phyloP scores from a whole-genome alignment of 2,329 filamentous ascomycete genomes.

The Ophiostoma novo-ulmi region DNA sequence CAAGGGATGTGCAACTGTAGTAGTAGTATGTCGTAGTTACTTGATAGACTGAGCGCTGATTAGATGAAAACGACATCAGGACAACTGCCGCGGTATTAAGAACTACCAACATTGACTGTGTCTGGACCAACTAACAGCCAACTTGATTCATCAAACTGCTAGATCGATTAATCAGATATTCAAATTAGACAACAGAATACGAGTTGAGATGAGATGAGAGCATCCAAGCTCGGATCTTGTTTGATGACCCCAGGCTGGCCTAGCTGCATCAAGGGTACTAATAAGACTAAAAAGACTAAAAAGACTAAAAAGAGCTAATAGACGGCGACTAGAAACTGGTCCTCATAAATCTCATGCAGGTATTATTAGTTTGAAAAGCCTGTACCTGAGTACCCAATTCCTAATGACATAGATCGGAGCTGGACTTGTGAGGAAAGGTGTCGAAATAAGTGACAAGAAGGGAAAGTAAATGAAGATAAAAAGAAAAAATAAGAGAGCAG shows the following conservation, averaged over 20 bases:
- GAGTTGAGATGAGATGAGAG: background rate
- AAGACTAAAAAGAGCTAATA: background rate
- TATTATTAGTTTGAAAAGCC: background rate
- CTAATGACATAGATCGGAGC: background rate
- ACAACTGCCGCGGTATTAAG: background rate
- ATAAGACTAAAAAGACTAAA: too few species aligned
- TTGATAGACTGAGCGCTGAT: background rate
- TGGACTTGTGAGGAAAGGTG: background rate
- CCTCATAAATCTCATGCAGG: background rate
- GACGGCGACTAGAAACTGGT: conserved; percentile 3
- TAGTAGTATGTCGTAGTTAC: background rate
- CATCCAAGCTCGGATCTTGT: background rate
- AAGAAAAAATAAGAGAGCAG: background rate
- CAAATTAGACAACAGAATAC: background rate
- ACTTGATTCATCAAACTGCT: too few species aligned
- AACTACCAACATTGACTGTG: background rate
- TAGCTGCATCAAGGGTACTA: background rate
- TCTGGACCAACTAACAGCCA: too few species aligned
- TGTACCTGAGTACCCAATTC: background rate
- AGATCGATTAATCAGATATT: background rate
- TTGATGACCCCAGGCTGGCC: background rate
- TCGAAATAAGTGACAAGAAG: background rate
- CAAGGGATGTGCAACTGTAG: background rate
- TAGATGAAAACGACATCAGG: background rate
- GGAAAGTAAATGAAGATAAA: background rate